Evolutionary conservation across 2,329 filamentous ascomycete species (phyloP).

Genomic region (Ophiocordyceps sinensis): DNA sequence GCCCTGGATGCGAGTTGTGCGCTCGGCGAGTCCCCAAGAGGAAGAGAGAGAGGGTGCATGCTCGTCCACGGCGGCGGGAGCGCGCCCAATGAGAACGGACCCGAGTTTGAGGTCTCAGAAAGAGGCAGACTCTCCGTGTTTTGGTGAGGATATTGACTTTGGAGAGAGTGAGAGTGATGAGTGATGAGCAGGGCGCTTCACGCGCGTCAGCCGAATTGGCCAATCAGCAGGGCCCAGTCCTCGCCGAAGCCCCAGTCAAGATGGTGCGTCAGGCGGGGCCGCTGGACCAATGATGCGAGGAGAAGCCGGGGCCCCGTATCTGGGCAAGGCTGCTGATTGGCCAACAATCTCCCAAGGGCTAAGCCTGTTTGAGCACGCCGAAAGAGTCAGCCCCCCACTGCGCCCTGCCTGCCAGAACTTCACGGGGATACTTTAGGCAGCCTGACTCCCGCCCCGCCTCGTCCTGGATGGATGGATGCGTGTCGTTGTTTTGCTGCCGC

Average conservation of each 20-base stretch:
- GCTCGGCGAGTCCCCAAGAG: no score
- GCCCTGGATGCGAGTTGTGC: no score
- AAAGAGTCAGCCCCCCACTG: conserved; percentile 21
- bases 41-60: no score
- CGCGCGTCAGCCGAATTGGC: conserved; percentile 14
- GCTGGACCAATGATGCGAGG: conserved; percentile 11
- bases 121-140: no score
- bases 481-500: no score
- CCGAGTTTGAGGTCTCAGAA: no score
- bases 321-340: conserved; percentile 13
- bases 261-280: conserved; percentile 8
- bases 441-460: not conserved
- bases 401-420: no score
- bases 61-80: no score
- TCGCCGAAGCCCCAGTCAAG: conserved; percentile 19
- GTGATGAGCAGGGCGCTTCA: conserved; percentile 9
- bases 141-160: not conserved
- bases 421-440: not conserved
- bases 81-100: no score
- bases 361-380: conserved; percentile 27
- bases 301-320: conserved; percentile 3
- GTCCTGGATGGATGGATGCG: no score
- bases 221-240: conserved; percentile 13
- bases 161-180: no score
- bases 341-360: conserved; percentile 9